Conservation (phyloP, 495 filamentous ascomycete genomes). For the Penicillium tannophilum region DNA sequence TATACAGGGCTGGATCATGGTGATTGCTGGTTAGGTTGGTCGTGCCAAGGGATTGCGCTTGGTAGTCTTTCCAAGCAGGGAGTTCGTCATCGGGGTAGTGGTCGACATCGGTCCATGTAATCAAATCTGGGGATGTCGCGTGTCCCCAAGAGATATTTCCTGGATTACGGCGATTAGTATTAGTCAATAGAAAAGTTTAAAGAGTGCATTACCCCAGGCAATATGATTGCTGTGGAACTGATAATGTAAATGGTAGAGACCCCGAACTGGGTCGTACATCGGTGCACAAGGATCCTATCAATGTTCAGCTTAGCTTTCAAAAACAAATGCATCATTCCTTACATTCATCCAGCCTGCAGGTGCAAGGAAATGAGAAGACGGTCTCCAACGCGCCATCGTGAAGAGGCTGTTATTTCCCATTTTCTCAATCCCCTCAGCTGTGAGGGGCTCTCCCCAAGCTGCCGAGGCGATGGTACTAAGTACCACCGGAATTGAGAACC, state of each 20-base stretch:
- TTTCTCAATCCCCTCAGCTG: conserved; percentile 15
- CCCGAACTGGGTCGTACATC: conserved; percentile 17
- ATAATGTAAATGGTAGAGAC: conserved; percentile 23
- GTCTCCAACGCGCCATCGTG: conserved; percentile 15
- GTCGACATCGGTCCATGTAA: conserved; percentile 22
- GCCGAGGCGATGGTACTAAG: conserved; percentile 10
- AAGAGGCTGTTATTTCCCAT: conserved; percentile 22
- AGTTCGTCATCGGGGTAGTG: conserved; percentile 14
- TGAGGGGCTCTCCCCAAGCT: conserved; percentile 13
- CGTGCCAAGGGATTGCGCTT: conserved; percentile 19
- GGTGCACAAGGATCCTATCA: conserved; percentile 20
- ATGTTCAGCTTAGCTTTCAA: neutral
- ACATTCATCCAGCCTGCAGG: conserved; percentile 27
- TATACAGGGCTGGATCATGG: conserved; percentile 17
- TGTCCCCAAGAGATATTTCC: conserved; percentile 26
- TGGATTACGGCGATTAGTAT: neutral
- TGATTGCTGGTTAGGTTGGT: conserved; percentile 20
- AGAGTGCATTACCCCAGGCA: conserved; percentile 15
- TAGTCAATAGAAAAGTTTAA: too few relatives aligned
- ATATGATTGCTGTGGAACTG: conserved; percentile 23
- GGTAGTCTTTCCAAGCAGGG: conserved; percentile 20
- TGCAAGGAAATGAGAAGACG: conserved; percentile 23
- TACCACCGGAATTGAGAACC: conserved; percentile 4
- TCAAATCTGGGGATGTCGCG: conserved; percentile 17
- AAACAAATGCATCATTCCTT: neutral